phyloP scores from a whole-genome alignment of 1,284 basidiomycete genomes.

The Puccinia coronata region DNA sequence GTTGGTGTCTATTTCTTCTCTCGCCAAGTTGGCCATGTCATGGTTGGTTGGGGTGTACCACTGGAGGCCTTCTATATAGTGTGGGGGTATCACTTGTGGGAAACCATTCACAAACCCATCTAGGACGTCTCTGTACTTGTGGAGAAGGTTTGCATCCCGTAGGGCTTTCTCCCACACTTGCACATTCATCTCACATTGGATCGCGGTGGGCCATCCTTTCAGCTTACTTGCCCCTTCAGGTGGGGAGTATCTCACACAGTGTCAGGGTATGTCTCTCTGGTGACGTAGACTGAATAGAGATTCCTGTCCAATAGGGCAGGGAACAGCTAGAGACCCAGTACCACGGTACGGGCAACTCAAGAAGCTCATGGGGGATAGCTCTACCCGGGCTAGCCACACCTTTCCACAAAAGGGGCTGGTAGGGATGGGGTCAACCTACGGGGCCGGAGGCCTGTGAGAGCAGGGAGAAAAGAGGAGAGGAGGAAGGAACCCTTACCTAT shows the following conservation, averaged over 20 bases:
- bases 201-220: background rate
- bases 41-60: background rate
- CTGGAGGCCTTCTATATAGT: background rate
- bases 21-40: background rate
- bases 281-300: too few relatives aligned
- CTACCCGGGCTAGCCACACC: too few relatives aligned
- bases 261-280: too few relatives aligned
- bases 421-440: too few relatives aligned
- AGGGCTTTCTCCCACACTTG: background rate
- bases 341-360: too few relatives aligned
- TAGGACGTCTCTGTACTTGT: background rate
- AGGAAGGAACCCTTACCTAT: too few relatives aligned
- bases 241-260: background rate
- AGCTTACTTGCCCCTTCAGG: background rate
- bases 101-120: background rate
- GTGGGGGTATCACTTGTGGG: slow-evolving; percentile 1
- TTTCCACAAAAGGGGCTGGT: too few relatives aligned
- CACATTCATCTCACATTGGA: background rate
- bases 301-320: too few relatives aligned
- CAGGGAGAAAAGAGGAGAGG: too few relatives aligned
- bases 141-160: background rate
- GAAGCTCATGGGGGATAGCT: too few relatives aligned
- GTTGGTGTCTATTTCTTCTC: background rate
- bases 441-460: too few relatives aligned
- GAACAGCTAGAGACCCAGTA: too few relatives aligned